phyloP scores from a whole-genome alignment of 2,329 filamentous ascomycete genomes.

The Huntiella omanensis region DNA sequence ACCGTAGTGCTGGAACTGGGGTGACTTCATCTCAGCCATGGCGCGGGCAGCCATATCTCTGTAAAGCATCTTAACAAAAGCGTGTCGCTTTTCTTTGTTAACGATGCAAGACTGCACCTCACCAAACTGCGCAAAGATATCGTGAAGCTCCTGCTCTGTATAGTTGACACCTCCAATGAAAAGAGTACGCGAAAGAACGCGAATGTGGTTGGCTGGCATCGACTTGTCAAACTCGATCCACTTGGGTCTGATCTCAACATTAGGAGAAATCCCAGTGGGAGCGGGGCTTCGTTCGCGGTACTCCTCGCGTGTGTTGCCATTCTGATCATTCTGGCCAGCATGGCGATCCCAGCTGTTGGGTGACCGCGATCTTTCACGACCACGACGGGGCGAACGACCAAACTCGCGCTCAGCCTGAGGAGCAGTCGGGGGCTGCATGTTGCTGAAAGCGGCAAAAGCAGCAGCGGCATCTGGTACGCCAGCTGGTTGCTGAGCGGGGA shows the following conservation, averaged over 20 bases:
- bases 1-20: slow-evolving; percentile 47
- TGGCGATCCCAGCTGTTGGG: slow-evolving; percentile 14
- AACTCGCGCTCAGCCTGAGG: slow-evolving; percentile 11
- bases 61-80: slow-evolving; percentile 96
- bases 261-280: slow-evolving; percentile 17
- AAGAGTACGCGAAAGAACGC: slow-evolving; percentile 80
- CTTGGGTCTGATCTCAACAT: slow-evolving; percentile 14
- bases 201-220: slow-evolving; percentile 62
- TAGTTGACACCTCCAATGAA: slow-evolving; percentile 92
- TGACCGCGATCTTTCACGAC: slow-evolving; percentile 48
- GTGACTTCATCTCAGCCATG: slow-evolving; percentile 63
- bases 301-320: slow-evolving; percentile 34
- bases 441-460: not conserved
- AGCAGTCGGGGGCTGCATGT: slow-evolving; percentile 6
- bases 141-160: slow-evolving; percentile 63
- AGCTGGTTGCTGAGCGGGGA: not conserved
- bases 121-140: slow-evolving; percentile 65
- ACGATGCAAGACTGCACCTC: slow-evolving; percentile 94
- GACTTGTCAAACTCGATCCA: slow-evolving; percentile 62
- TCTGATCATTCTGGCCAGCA: not conserved
- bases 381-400: slow-evolving; percentile 42
- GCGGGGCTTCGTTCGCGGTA: slow-evolving; percentile 48
- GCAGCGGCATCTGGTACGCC: too few relatives aligned
- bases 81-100: slow-evolving; percentile 93
- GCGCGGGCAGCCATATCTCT: slow-evolving; percentile 68